Base-by-base conservation (phyloP, 768 basidiomycete species). In the Mrakia blollopis region DNA sequence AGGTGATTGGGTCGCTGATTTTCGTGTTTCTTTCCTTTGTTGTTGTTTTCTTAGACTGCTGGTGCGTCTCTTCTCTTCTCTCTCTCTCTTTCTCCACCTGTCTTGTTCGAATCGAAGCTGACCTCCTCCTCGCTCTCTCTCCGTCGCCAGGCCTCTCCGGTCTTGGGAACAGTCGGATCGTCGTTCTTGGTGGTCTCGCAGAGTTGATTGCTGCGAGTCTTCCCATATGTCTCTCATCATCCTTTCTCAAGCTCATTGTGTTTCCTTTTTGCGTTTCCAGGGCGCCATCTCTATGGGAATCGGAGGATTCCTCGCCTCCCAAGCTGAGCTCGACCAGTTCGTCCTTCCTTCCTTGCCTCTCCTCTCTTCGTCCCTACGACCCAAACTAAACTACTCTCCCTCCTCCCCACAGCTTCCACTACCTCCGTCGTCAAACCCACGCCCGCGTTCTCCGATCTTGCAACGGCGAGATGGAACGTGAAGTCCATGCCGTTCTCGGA, bases 231-330 rank as follows among this genome's bases (percentile, higher is more conserved):
- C 44, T 10, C 16, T 72, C 71, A 21, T 25, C 28, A 5, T 39
- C 13, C 21, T 18, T 18, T 7, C 39, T 25, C n/a, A n/a, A 32
- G 30, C 70, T 71, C 30, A 71, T 30, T 23, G 8, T 35, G 16
- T 37, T 25, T 39, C 52, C 3, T 50, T 50, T 14, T 21, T 50
- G 16, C 16, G 14, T 16, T 13, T 96, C 76, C 93, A 95, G 1
- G 97, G 97, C 9, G 92, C 95, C 18, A 92, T 98, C 65, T 94
- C 92, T 2, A 99, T 99, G 96, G 97, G 97, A 78, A 92, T 99
- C 57, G 97, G 97, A 73, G 77, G 77, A 14, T 78, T 78, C 68
- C 73, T 99, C 69, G 94, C 94, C 3, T 94, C 95, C 1, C 93
- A 99, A 84, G 91, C 96, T 41, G 97, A 99, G 84, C 90, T 94